A percentile compares a stretch with the other conserved stretches of the same genome.
Evolutionary conservation across 257 asterid genomes (phyloP).

Genomic region (Buddleja alternifolia): DNA sequence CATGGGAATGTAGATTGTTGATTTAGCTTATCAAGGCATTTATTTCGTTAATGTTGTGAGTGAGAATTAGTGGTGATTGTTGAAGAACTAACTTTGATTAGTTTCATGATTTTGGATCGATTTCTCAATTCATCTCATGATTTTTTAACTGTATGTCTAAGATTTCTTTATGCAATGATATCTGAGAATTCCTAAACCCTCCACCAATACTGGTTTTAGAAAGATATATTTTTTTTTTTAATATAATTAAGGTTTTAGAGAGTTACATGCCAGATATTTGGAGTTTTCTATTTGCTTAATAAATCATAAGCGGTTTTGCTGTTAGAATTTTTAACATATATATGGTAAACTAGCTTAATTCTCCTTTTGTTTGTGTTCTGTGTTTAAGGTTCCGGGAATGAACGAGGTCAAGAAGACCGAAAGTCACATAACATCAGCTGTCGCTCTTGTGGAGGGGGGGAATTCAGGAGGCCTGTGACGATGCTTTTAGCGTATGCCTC

Average conservation of each 20-base stretch:
- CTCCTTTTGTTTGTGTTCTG: conserved; percentile 9
- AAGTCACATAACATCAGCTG: conserved; percentile 70
- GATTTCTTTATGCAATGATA: no score
- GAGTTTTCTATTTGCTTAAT: conserved; percentile 3
- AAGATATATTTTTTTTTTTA: no score
- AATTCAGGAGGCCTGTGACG: conserved; percentile 92
- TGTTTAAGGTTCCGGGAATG: conserved; percentile 48
- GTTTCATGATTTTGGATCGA: conserved; percentile 11
- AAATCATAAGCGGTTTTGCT: neutral
- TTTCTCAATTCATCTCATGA: neutral
- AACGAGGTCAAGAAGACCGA: conserved; percentile 60
- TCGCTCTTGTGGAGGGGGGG: conserved; percentile 97
- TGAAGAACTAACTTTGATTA: neutral
- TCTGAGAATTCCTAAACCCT: no score
- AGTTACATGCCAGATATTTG: no score
- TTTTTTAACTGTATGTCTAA: no score
- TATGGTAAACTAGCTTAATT: neutral
- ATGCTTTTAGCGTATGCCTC: conserved; percentile 95
- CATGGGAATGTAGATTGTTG: neutral
- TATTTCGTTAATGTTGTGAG: conserved; percentile 6
- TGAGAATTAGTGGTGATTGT: neutral
- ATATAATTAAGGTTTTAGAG: no score
- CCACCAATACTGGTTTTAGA: no score
- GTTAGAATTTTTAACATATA: neutral
- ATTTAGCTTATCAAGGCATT: conserved; percentile 5